Evolutionary conservation across 2,329 filamentous ascomycete species (phyloP).

Genomic region (Diaporthe sp.): DNA sequence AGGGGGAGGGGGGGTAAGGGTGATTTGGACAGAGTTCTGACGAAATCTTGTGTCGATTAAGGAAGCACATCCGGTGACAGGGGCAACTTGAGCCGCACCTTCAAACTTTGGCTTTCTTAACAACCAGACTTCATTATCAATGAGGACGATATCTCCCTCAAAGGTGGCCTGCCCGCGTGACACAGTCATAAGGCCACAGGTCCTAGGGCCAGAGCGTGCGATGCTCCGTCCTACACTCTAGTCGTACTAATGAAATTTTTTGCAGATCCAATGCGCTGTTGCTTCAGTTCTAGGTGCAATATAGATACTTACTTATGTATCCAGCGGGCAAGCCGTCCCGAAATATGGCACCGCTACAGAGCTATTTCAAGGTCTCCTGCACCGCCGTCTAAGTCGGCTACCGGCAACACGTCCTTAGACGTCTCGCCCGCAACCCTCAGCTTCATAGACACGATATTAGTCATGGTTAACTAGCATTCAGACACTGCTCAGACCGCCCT

Average conservation of each 20-base stretch:
- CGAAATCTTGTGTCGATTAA: conserved; percentile 7
- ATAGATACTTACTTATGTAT: neutral
- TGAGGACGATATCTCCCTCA: neutral
- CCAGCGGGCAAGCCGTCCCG: neutral
- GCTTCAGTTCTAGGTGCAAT: neutral
- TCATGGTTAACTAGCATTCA: neutral
- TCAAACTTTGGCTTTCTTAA: neutral
- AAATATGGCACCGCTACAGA: neutral
- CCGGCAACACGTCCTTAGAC: neutral
- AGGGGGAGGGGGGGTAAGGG: neutral
- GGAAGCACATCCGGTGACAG: neutral
- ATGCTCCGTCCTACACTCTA: neutral
- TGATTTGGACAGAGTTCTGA: neutral
- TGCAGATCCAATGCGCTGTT: neutral
- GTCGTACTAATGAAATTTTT: neutral
- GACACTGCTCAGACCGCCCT: neutral
- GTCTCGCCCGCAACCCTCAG: neutral
- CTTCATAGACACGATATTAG: neutral
- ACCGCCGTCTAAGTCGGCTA: neutral
- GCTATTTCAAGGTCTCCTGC: neutral
- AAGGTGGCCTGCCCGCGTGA: neutral
- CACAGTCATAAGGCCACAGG: neutral
- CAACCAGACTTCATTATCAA: too few relatives aligned
- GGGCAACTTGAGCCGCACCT: neutral
- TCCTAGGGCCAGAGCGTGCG: neutral